phyloP scores from a whole-genome alignment of 2,329 filamentous ascomycete species.

The Pseudocercospora eumusae region DNA sequence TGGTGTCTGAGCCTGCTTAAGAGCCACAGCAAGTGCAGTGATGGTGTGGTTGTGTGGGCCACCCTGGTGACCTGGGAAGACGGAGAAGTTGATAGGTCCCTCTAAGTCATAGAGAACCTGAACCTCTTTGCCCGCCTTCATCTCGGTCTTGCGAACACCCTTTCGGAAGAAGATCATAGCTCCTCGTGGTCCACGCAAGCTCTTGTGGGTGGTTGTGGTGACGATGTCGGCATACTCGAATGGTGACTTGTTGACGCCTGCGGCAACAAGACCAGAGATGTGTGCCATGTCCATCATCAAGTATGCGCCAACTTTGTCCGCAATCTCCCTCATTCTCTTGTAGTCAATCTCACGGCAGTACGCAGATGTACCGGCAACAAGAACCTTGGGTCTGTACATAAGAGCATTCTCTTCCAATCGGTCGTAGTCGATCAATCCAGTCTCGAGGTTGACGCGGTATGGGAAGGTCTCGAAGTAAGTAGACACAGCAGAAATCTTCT shows the following conservation, averaged over 20 bases:
- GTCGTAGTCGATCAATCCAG: slow-evolving; percentile 97
- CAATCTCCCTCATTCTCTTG: slow-evolving; percentile 91
- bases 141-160: slow-evolving; percentile 84
- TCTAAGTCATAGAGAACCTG: slow-evolving; percentile 84
- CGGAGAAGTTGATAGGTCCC: slow-evolving; percentile 95
- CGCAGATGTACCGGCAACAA: slow-evolving; percentile 93
- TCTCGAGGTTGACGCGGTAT: slow-evolving; percentile 85
- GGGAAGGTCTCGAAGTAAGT: slow-evolving; percentile 99
- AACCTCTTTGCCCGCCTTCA: slow-evolving; percentile 82
- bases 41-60: slow-evolving; percentile 99
- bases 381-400: slow-evolving; percentile 92
- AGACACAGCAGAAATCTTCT: slow-evolving; percentile 86
- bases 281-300: slow-evolving; percentile 98
- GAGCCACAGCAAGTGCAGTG: slow-evolving; percentile 88
- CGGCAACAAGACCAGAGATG: slow-evolving; percentile 93
- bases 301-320: slow-evolving; percentile 82
- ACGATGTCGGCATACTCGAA: slow-evolving; percentile 94
- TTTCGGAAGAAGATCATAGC: slow-evolving; percentile 99
- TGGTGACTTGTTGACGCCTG: slow-evolving; percentile 88
- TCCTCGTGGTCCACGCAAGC: slow-evolving; percentile 91
- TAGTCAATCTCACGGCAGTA: slow-evolving; percentile 99
- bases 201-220: slow-evolving; percentile 99
- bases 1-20: slow-evolving; percentile 86
- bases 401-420: slow-evolving; percentile 84
- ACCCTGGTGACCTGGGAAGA: slow-evolving; percentile 98